Percentiles rank a stretch among this genome's conserved stretches.
phyloP scores from a whole-genome alignment of 148 eudicot genomes.

The Beta vulgaris region DNA sequence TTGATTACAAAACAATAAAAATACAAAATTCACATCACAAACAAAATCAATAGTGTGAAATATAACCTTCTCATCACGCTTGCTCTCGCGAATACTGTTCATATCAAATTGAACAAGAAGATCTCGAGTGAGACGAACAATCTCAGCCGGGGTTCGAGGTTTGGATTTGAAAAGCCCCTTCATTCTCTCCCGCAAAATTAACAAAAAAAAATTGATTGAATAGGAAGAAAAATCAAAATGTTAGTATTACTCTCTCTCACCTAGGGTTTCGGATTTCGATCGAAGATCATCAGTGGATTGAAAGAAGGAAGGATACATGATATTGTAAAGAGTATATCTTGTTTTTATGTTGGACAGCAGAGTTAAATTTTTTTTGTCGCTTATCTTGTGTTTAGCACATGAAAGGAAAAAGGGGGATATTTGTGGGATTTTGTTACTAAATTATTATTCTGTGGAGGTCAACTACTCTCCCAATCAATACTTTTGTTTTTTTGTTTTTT shows the following conservation, averaged over 20 bases:
- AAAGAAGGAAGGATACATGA: not conserved
- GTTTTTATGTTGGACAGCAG: not conserved
- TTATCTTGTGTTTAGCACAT: slow-evolving; percentile 16
- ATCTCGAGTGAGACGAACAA: slow-evolving; percentile 75
- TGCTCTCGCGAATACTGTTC: slow-evolving; percentile 50
- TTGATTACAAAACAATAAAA: not conserved
- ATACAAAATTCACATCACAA: not conserved
- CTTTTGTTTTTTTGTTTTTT: not conserved
- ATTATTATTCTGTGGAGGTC: slow-evolving; percentile 5
- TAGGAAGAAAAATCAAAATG: not conserved
- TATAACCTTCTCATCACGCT: slow-evolving; percentile 88
- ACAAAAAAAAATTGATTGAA: not conserved
- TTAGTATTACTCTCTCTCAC: not conserved
- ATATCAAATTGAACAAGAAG: slow-evolving; percentile 54
- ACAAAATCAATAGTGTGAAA: not conserved
- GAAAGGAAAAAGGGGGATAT: slow-evolving; percentile 10
- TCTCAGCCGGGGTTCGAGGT: slow-evolving; percentile 78
- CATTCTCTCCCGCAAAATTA: slow-evolving; percentile 50
- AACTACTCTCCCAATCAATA: not conserved
- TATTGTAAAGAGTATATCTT: not conserved
- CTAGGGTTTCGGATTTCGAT: slow-evolving; percentile 7
- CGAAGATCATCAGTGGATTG: not conserved
- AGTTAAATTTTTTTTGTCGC: slow-evolving; percentile 11
- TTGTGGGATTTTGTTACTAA: not conserved
- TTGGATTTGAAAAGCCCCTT: slow-evolving; percentile 87